A percentile compares a stretch with the other conserved stretches of the same genome.
phyloP scores from a whole-genome alignment of 2,329 filamentous ascomycete genomes.

The Cladophialophora psammophila region DNA sequence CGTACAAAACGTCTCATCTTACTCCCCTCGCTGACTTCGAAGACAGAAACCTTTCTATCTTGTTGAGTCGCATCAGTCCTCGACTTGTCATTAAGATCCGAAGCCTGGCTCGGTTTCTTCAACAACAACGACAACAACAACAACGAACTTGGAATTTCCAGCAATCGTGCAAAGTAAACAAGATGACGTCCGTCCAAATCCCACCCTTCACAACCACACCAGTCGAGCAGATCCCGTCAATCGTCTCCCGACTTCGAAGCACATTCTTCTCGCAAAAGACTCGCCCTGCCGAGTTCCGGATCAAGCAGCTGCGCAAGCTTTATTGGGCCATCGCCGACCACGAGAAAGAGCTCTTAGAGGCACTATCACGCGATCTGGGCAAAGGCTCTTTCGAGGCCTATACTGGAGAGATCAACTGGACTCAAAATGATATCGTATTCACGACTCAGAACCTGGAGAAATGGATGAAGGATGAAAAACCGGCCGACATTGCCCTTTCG shows the following conservation, averaged over 20 bases:
- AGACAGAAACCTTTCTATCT: not conserved
- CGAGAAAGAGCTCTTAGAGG: slow-evolving; percentile 73
- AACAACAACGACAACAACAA: not conserved
- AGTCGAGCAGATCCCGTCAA: slow-evolving; percentile 69
- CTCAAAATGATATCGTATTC: slow-evolving; percentile 81
- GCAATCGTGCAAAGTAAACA: not conserved
- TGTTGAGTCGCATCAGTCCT: not conserved
- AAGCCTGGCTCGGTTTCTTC: not conserved
- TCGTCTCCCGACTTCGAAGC: slow-evolving; percentile 66
- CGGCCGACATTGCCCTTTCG: slow-evolving; percentile 71
- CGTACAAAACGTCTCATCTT: not conserved
- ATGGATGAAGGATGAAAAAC: slow-evolving; percentile 82
- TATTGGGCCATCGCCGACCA: slow-evolving; percentile 92
- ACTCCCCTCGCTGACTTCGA: not conserved
- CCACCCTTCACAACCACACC: slow-evolving; percentile 66
- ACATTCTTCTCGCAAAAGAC: slow-evolving; percentile 84
- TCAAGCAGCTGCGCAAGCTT: slow-evolving; percentile 87
- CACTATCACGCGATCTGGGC: slow-evolving; percentile 77
- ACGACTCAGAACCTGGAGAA: slow-evolving; percentile 77
- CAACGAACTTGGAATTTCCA: not conserved
- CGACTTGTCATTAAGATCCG: not conserved
- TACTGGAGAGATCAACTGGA: slow-evolving; percentile 77
- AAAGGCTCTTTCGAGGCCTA: slow-evolving; percentile 79
- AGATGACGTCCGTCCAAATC: slow-evolving; percentile 47
- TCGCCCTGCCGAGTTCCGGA: slow-evolving; percentile 79